A percentile compares a stretch with the other conserved stretches of the same genome.
phyloP scores from a whole-genome alignment of 2,329 filamentous ascomycete species.

The Penicillium vulpinum region DNA sequence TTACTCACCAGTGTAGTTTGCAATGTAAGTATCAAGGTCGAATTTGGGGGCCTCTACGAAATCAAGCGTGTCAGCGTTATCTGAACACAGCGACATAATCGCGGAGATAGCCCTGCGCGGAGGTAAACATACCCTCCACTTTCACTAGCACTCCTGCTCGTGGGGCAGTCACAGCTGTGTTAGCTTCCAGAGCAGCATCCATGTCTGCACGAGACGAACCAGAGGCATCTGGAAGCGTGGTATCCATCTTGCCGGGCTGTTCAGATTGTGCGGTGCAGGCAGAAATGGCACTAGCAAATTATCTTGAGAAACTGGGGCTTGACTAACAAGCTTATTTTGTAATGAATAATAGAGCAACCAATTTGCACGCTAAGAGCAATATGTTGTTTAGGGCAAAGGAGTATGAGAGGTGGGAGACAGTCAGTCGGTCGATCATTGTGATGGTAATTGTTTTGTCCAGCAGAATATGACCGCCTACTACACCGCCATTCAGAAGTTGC shows the following conservation, averaged over 20 bases:
- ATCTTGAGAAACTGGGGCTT: background rate
- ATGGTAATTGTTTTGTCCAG: constrained; percentile 8
- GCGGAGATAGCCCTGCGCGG: constrained; percentile 7
- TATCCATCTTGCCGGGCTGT: constrained; percentile 26
- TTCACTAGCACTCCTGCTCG: constrained; percentile 20
- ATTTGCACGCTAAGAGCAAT: background rate
- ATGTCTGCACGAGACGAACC: constrained; percentile 19
- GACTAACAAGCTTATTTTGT: background rate
- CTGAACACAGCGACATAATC: background rate
- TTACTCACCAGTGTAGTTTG: constrained; percentile 74
- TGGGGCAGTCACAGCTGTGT: background rate
- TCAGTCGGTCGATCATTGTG: constrained; percentile 11
- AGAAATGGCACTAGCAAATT: background rate
- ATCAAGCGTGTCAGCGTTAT: background rate
- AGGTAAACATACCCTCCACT: constrained; percentile 31
- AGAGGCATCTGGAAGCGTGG: constrained; percentile 28
- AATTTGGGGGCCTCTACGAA: constrained; percentile 74
- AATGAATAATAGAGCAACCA: background rate
- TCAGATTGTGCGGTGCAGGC: background rate
- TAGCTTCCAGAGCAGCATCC: background rate
- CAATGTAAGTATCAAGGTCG: constrained; percentile 85
- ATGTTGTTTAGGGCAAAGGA: background rate
- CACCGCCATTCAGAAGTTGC: constrained; percentile 11
- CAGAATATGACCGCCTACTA: constrained; percentile 13
- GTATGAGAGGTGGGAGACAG: background rate